Percentiles rank a stretch among this genome's conserved stretches.
phyloP scores from a whole-genome alignment of 2,329 filamentous ascomycete species.

The Atkinsonella hypoxylon region DNA sequence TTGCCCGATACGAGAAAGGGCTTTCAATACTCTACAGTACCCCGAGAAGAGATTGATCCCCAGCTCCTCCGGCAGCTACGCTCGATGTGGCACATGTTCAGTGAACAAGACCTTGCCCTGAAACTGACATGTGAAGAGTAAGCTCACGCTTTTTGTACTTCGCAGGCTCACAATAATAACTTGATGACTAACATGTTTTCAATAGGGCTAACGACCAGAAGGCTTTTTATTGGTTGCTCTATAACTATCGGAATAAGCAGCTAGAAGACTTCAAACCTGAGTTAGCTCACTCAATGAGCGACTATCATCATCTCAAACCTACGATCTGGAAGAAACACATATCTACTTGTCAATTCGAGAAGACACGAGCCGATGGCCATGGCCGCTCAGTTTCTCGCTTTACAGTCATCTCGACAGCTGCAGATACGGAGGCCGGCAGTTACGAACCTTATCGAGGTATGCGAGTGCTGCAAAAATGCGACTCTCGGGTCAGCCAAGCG shows the following conservation, averaged over 20 bases:
- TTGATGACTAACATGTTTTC: conserved; percentile 16
- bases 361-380: conserved; percentile 32
- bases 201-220: conserved; percentile 76
- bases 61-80: conserved; percentile 77
- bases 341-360: conserved; percentile 48
- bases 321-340: conserved; percentile 45
- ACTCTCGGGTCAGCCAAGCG: conserved; percentile 45
- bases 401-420: conserved; percentile 51
- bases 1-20: conserved; percentile 48
- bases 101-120: conserved; percentile 56
- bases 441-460: conserved; percentile 80
- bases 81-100: conserved; percentile 82
- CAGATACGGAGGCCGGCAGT: conserved; percentile 44
- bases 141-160: conserved; percentile 18
- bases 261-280: conserved; percentile 77
- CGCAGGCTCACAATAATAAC: background rate
- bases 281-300: conserved; percentile 75
- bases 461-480: conserved; percentile 27
- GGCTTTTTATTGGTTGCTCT: conserved; percentile 77
- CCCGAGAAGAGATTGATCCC: conserved; percentile 58
- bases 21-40: conserved; percentile 44
- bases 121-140: conserved; percentile 56
- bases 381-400: conserved; percentile 47
- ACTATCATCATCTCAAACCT: conserved; percentile 71
- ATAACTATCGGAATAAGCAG: conserved; percentile 72